Conservation (phyloP, 257 asterid genomes). For the Solanum verrucosum region DNA sequence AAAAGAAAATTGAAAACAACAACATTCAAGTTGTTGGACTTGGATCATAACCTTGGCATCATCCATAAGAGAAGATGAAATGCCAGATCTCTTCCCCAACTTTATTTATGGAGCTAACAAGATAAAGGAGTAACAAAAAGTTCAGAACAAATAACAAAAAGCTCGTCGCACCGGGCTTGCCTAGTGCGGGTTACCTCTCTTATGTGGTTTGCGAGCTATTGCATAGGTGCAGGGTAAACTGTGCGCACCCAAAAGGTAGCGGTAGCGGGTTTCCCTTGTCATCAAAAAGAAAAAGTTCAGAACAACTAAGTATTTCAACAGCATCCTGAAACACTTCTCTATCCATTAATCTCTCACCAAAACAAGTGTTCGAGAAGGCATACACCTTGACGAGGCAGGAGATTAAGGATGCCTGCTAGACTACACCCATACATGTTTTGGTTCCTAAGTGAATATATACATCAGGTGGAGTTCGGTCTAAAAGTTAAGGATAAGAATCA, state of each 20-base stretch:
- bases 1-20: background rate
- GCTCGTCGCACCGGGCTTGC: no score
- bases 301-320: background rate
- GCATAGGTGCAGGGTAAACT: no score
- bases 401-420: background rate
- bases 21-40: background rate
- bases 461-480: background rate
- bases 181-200: no score
- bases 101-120: background rate
- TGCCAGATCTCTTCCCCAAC: background rate
- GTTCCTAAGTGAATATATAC: background rate
- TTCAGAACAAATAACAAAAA: no score
- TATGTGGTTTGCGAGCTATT: no score
- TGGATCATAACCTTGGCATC: background rate
- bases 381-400: background rate
- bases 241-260: no score
- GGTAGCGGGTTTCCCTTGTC: no score
- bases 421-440: background rate
- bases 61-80: background rate
- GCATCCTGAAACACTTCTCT: background rate
- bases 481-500: background rate
- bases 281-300: background rate
- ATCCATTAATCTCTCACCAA: background rate
- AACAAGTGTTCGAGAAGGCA: background rate
- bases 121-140: background rate